Base-by-base conservation (phyloP, 495 filamentous ascomycete species). In the Pyrenula massariospora region DNA sequence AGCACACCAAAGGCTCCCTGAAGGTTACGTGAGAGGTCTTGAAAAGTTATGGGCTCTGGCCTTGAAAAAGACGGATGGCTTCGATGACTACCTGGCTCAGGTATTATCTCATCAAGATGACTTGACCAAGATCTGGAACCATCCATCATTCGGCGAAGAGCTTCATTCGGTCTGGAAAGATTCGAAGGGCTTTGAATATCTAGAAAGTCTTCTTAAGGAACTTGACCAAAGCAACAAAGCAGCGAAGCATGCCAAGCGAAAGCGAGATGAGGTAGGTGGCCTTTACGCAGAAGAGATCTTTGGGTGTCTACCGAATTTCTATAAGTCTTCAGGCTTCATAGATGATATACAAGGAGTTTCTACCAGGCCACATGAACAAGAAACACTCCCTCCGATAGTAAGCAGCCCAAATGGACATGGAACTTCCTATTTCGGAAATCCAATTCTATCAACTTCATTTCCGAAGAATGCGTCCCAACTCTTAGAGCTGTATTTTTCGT, bases 401-500 rank as follows among this genome's bases (percentile, higher is more conserved):
- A 25, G n/a, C n/a, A n/a, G n/a, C n/a, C n/a, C n/a, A n/a, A 12
- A 55, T 58, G 12, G 58, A 57, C 22, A 63, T 65, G 11, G 48
- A 15, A 15, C 8, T 5, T 5, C 5, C 15, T 42, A 8, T 5
- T 42, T 8, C 31, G 5, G 8, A 42, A 42, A 42, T 42, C 31
- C 31, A 42, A 42, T 5, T 5, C 15, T 8, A 8, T 8, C 8
- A 8, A 42, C 8, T 42, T 70, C 71, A 54, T 70, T 86, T 1
- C 86, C 85, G 12, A 64, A 75, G 21, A 79, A 85, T 54, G 76
- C 82, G 3, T 85, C 84, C 61, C 77, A 79, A 24, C 67, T 89
- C 2, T 68, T 90, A 22, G 84, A 90, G 62, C 73, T 84, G 5
- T 88, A 87, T 62, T 88, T 88, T 62, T 80, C 85, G 2, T 79